phyloP scores from a whole-genome alignment of 768 basidiomycete genomes.

The Myochromella boudieri region DNA sequence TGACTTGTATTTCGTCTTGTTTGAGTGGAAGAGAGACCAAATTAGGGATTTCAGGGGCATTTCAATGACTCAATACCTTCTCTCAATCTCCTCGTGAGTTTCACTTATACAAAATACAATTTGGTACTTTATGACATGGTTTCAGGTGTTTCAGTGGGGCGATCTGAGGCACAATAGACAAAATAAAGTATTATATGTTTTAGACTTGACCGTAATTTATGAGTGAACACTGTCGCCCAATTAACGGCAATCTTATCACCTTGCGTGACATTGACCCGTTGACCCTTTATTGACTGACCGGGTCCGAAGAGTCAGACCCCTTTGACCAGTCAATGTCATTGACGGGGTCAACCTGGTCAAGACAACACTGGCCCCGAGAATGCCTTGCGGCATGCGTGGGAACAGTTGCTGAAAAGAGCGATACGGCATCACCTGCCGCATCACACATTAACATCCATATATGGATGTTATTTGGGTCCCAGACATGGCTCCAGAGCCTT shows the following conservation, averaged over 20 bases:
- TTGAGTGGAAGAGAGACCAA: neutral
- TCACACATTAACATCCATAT: too few species aligned
- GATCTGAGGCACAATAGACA: too few species aligned
- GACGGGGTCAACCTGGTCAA: conserved; percentile 2
- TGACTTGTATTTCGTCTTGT: neutral
- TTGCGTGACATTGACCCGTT: conserved; percentile 2
- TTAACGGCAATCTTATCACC: neutral
- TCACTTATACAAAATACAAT: neutral
- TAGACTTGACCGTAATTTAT: neutral
- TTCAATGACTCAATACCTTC: neutral
- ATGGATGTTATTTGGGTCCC: too few species aligned
- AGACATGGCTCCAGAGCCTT: too few species aligned
- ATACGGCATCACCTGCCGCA: too few species aligned
- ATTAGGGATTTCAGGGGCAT: conserved; percentile 7
- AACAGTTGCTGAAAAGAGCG: too few species aligned
- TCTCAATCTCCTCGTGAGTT: neutral
- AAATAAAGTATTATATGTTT: too few species aligned
- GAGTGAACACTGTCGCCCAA: neutral
- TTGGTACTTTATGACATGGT: too few species aligned
- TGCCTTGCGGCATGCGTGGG: too few species aligned
- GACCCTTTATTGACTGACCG: conserved; percentile 3
- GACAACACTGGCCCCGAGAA: conserved; percentile 9
- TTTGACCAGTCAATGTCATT: neutral
- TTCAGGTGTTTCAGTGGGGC: too few species aligned
- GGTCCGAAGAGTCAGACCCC: neutral